Evolutionary conservation across 2,329 filamentous ascomycete species (phyloP), one percentile per base, ranked within the genome.

Genomic region (Aureobasidium uvarum): DNA sequence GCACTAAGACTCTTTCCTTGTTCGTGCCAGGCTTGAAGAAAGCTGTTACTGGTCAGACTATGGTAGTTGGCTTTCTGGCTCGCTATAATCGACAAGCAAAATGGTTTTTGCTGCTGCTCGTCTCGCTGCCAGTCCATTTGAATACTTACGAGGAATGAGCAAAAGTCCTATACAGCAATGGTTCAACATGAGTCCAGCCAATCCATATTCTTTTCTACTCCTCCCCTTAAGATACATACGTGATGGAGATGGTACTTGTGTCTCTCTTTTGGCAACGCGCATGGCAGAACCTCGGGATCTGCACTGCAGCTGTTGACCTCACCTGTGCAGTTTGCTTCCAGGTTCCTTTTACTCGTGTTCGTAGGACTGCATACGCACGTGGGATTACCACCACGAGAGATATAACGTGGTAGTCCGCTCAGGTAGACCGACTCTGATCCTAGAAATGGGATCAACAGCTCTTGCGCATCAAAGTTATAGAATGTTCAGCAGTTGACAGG

Each of bases 231-330:
- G 11, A 13, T 36, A 36, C 11, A 13, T 13, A 36, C 33, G 2
- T 2, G 11, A 36, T 11, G 33, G 33, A 36, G 11, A 36, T 36
- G 10, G 33, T 36, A 41, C 10, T 39, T 39, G 14, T 41, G 38
- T 41, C 16, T 41, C 28, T 31, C 28, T 6, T 31, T 31, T 31
- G 13, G 16, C 16, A 7, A n/a, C 41, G 3, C 8, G 25, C 18
- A 54, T 41, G 52, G 52, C 36, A 41, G 13, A 55, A 55, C 52
- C 10, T 55, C 52, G 52, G 52, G 52, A 41, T 54, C 33, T 14
- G 13, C 36, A 41, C 16, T 54, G 36, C 33, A 55, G 52, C 52
- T 55, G 11, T 41, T 41, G 8, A 41, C 33, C 31, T 55, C 33
- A 55, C 11, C 36, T 55, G 2, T 16, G n/a, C n/a, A 7, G 23